Conservation (phyloP, 805 yeast genomes). For the Candida multigemmis region DNA sequence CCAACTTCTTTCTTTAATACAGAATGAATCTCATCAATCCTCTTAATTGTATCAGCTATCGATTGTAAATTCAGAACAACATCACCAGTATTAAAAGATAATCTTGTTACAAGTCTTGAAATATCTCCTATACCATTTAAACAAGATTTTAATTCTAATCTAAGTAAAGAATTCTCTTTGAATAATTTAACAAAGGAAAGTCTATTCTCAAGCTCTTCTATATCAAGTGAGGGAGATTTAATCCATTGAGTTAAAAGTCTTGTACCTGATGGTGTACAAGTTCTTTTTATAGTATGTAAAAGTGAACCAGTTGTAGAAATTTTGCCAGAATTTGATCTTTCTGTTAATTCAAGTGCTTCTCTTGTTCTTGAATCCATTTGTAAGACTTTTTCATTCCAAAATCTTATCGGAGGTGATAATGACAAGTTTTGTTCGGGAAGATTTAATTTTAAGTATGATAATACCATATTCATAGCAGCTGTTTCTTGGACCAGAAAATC, state of each 20-base stretch:
- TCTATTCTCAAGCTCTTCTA: conserved; percentile 45
- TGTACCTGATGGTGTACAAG: conserved; percentile 76
- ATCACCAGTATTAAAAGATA: conserved; percentile 26
- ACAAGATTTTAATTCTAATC: conserved; percentile 15
- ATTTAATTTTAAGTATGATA: conserved; percentile 65
- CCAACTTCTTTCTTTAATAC: conserved; percentile 11
- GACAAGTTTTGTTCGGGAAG: conserved; percentile 59
- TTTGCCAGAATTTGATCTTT: conserved; percentile 34
- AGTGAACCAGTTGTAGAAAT: conserved; percentile 60
- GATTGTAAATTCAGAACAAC: conserved; percentile 17
- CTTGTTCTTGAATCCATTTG: conserved; percentile 77
- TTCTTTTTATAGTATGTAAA: conserved; percentile 58
- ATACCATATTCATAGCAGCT: conserved; percentile 49
- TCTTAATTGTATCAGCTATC: conserved; percentile 22
- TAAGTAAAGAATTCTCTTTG: conserved; percentile 11
- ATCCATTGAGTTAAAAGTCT: conserved; percentile 77
- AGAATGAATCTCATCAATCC: conserved; percentile 10
- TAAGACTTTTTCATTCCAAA: conserved; percentile 44
- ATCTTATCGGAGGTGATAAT: conserved; percentile 59
- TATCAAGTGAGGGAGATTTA: conserved; percentile 63
- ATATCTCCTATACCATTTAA: conserved; percentile 47
- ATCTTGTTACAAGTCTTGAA: conserved; percentile 48
- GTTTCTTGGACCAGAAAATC: conserved; percentile 33
- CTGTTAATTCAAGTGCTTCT: conserved; percentile 67
- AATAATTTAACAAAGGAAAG: conserved; percentile 26